A percentile compares a stretch with the other conserved stretches of the same genome.
phyloP scores from a whole-genome alignment of 116 monocot genomes.

The Trichopus zeylanicus region DNA sequence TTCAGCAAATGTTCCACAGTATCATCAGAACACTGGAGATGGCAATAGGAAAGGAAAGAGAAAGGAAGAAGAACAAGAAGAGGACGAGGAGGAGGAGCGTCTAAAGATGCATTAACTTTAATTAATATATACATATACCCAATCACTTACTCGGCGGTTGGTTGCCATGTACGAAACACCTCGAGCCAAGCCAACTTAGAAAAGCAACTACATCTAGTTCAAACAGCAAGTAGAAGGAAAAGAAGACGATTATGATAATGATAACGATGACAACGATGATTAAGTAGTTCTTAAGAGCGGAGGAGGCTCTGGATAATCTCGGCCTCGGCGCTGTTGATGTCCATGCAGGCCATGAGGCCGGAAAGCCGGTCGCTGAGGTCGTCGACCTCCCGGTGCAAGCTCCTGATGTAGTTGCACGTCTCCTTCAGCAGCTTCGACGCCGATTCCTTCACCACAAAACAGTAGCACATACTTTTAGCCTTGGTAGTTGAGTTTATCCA shows the following conservation, averaged over 20 bases:
- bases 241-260: no score
- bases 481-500: background rate
- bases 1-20: no score
- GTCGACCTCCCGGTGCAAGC: constrained; percentile 46
- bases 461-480: background rate
- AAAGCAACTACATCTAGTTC: no score
- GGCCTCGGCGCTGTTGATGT: constrained; percentile 34
- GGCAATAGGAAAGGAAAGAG: no score
- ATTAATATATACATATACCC: no score
- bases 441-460: constrained; percentile 17
- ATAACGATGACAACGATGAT: no score
- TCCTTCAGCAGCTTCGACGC: constrained; percentile 49
- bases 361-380: constrained; percentile 47
- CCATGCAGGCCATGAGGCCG: constrained; percentile 41
- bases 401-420: constrained; percentile 60
- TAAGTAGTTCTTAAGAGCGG: constrained; percentile 1
- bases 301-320: constrained; percentile 48
- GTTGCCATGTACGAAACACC: constrained; percentile 13
- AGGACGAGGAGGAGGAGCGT: no score
- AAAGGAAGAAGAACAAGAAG: no score
- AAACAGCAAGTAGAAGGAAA: background rate
- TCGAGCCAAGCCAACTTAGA: constrained; percentile 1
- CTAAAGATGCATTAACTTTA: no score
- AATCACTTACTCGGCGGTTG: background rate
- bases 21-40: no score